A percentile compares a stretch with the other conserved stretches of the same genome.
phyloP scores from a whole-genome alignment of 768 basidiomycete species.

The Xerocomellus amylosporus region DNA sequence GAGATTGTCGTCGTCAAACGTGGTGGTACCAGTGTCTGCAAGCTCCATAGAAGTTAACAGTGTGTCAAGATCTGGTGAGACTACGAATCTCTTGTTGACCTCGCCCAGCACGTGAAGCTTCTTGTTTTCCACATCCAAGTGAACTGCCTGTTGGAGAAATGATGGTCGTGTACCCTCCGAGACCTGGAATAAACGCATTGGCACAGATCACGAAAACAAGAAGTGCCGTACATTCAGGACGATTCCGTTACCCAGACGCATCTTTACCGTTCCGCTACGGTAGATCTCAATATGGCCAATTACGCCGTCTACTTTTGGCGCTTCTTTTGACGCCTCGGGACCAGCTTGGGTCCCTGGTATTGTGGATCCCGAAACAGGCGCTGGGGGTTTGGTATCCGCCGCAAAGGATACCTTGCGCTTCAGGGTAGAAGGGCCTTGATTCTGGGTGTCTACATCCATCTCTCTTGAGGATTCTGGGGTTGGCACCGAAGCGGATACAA shows the following conservation, averaged over 20 bases:
- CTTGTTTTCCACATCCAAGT: conserved; percentile 60
- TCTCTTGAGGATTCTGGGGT: conserved; percentile 28
- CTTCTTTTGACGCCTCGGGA: conserved; percentile 27
- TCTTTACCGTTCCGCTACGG: conserved; percentile 80
- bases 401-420: conserved; percentile 61
- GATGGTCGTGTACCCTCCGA: conserved; percentile 79
- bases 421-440: conserved; percentile 25
- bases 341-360: conserved; percentile 19
- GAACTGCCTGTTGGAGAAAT: conserved; percentile 84
- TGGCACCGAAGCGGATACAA: conserved; percentile 41
- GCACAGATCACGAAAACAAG: background rate
- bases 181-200: conserved; percentile 47
- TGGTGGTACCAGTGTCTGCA: conserved; percentile 38
- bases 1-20: conserved; percentile 44
- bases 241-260: conserved; percentile 78
- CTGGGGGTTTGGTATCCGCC: conserved; percentile 53
- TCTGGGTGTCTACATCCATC: conserved; percentile 34
- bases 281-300: conserved; percentile 86
- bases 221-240: conserved; percentile 65
- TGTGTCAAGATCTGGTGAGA: conserved; percentile 78
- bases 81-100: conserved; percentile 79
- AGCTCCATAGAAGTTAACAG: conserved; percentile 65
- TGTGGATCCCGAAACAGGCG: conserved; percentile 25
- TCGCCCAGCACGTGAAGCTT: conserved; percentile 76
- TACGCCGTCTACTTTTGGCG: conserved; percentile 60